A percentile compares a stretch with the other conserved stretches of the same genome.
Conservation (phyloP, 2,329 filamentous ascomycete genomes). For the Raffaelea deltoideospora region DNA sequence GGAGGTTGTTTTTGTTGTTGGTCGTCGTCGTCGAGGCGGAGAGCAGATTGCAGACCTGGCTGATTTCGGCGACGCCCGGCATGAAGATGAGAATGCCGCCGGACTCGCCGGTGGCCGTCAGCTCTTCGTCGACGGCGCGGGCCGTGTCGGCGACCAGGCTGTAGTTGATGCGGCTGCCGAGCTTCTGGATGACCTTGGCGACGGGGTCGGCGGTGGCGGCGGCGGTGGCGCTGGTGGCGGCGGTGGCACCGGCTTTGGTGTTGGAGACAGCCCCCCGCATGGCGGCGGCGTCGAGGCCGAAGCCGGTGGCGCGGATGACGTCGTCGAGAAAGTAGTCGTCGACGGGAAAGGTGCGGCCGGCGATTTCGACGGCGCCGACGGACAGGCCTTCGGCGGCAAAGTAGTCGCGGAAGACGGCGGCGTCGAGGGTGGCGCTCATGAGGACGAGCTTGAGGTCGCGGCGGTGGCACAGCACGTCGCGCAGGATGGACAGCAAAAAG, state of each 20-base stretch:
- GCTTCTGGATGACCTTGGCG: constrained; percentile 53
- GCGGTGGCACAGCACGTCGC: constrained; percentile 60
- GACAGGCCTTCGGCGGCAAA: constrained; percentile 53
- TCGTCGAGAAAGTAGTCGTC: constrained; percentile 84
- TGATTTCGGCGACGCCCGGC: constrained; percentile 84
- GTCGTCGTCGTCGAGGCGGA: constrained; percentile 34
- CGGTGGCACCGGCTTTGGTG: not conserved
- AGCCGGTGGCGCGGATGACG: constrained; percentile 65
- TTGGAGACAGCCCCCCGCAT: too few species aligned
- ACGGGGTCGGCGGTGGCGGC: constrained; percentile 32
- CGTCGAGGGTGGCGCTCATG: constrained; percentile 94
- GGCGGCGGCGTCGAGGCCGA: constrained; percentile 25
- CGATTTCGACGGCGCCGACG: constrained; percentile 74
- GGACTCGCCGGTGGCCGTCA: constrained; percentile 47
- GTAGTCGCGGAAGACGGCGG: constrained; percentile 69
- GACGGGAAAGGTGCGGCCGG: constrained; percentile 79
- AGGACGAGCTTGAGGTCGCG: constrained; percentile 78
- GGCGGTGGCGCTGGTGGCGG: constrained; percentile 12
- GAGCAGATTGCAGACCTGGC: constrained; percentile 57
- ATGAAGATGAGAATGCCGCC: constrained; percentile 94
- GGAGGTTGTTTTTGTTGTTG: constrained; percentile 35
- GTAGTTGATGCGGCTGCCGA: constrained; percentile 84
- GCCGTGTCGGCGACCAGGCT: constrained; percentile 70
- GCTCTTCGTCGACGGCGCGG: constrained; percentile 62
- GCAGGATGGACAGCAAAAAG: constrained; percentile 75